phyloP scores from a whole-genome alignment of 2,329 filamentous ascomycete species.

The Colletotrichum zoysiae region DNA sequence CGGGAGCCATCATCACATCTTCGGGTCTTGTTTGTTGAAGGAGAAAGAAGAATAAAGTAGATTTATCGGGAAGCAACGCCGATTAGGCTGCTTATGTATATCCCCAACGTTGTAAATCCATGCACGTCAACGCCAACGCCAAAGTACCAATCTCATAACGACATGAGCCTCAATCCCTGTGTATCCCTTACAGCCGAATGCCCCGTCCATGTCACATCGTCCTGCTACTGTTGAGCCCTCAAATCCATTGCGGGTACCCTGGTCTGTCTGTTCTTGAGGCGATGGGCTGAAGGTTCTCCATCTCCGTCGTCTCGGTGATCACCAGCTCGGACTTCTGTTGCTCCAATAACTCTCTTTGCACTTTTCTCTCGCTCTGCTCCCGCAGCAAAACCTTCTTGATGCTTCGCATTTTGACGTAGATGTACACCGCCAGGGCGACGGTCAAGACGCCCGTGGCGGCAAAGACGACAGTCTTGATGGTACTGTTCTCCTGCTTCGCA shows the following conservation, averaged over 20 bases:
- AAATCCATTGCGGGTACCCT: constrained; percentile 36
- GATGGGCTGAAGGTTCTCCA: constrained; percentile 1
- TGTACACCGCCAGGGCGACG: constrained; percentile 52
- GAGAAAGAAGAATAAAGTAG: not conserved
- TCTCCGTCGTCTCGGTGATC: constrained; percentile 22
- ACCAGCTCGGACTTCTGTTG: constrained; percentile 24
- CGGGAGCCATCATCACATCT: not conserved
- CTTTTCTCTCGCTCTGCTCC: constrained; percentile 49
- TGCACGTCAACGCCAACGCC: constrained; percentile 9
- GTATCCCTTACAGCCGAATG: not conserved
- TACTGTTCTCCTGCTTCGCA: constrained; percentile 45
- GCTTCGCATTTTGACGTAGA: constrained; percentile 53
- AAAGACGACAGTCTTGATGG: constrained; percentile 52
- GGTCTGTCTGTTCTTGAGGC: constrained; percentile 7
- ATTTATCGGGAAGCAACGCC: not conserved
- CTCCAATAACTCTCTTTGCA: constrained; percentile 24
- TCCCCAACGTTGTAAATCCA: not conserved
- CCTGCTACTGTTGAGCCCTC: not conserved
- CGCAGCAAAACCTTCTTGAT: constrained; percentile 51
- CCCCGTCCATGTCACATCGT: not conserved
- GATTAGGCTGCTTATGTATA: not conserved
- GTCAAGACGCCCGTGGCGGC: constrained; percentile 51
- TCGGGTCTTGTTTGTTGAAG: not conserved
- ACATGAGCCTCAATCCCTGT: not conserved
- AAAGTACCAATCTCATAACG: not conserved